Conservation (phyloP, 768 basidiomycete genomes). For the Termitomyces sp. region DNA sequence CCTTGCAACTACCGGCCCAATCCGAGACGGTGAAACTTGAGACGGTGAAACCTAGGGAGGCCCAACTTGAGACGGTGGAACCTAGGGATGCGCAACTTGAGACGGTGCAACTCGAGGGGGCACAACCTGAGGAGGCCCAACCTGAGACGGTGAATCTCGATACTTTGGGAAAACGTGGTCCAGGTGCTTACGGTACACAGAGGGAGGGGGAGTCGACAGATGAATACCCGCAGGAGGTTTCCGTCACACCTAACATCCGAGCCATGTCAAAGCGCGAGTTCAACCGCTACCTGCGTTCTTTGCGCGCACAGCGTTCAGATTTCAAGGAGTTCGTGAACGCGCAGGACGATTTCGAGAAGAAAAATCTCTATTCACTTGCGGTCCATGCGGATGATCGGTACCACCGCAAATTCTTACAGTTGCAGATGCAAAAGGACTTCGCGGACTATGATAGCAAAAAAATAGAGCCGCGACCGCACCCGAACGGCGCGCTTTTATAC, state of each 20-base stretch:
- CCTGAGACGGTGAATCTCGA: constrained; percentile 9
- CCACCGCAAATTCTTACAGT: constrained; percentile 34
- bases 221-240: background rate
- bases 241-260: constrained; percentile 44
- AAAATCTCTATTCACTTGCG: constrained; percentile 19
- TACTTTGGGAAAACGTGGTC: constrained; percentile 19
- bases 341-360: constrained; percentile 8
- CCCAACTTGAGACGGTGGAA: background rate
- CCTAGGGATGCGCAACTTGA: background rate
- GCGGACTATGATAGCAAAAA: constrained; percentile 16
- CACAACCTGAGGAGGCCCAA: background rate
- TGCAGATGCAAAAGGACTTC: constrained; percentile 19
- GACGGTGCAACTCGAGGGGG: background rate
- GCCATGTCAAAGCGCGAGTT: constrained; percentile 59
- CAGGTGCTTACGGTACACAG: constrained; percentile 20
- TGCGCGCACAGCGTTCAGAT: constrained; percentile 48
- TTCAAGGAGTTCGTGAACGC: constrained; percentile 45
- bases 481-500: constrained; percentile 57
- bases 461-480: constrained; percentile 65
- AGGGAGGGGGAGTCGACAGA: background rate
- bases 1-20: background rate
- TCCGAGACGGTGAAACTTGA: too few species aligned
- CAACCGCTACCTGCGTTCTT: constrained; percentile 47
- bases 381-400: constrained; percentile 13
- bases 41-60: background rate